phyloP scores from a whole-genome alignment of 306 rosid species.

The Dryas drummondii region DNA sequence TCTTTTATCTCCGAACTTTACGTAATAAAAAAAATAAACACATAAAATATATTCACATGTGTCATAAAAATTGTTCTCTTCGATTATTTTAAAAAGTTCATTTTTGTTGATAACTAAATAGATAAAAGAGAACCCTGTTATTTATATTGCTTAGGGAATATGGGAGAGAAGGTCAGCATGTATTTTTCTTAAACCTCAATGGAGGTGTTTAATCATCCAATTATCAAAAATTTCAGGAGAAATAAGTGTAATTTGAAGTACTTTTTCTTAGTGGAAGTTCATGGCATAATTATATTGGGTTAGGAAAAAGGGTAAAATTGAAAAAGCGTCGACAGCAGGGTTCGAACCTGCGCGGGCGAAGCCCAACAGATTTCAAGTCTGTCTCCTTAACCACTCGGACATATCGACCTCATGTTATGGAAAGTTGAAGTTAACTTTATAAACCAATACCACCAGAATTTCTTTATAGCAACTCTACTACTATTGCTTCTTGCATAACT shows the following conservation, averaged over 20 bases:
- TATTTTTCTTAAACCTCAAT: neutral
- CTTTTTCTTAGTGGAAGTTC: neutral
- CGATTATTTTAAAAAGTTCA: neutral
- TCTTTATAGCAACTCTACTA: too few relatives aligned
- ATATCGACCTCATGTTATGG: neutral
- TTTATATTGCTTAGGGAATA: neutral
- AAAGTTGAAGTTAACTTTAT: neutral
- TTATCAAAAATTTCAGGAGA: neutral
- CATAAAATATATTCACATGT: too few relatives aligned
- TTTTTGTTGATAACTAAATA: slow-evolving; percentile 1
- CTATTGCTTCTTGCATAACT: too few relatives aligned
- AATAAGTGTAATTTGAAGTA: neutral
- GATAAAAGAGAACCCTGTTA: neutral
- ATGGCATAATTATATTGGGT: neutral
- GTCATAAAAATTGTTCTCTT: too few relatives aligned
- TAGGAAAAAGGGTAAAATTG: neutral
- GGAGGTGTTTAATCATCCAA: neutral
- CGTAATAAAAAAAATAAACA: too few relatives aligned
- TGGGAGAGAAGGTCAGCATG: neutral
- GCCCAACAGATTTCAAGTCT: slow-evolving; percentile 35
- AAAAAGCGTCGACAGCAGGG: slow-evolving; percentile 19
- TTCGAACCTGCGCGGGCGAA: slow-evolving; percentile 32
- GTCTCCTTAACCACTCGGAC: slow-evolving; percentile 33
- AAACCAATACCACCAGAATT: too few relatives aligned
- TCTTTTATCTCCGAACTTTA: too few relatives aligned